Evolutionary conservation across 345 rosid species (phyloP).

Genomic region (Acer yangbiense): DNA sequence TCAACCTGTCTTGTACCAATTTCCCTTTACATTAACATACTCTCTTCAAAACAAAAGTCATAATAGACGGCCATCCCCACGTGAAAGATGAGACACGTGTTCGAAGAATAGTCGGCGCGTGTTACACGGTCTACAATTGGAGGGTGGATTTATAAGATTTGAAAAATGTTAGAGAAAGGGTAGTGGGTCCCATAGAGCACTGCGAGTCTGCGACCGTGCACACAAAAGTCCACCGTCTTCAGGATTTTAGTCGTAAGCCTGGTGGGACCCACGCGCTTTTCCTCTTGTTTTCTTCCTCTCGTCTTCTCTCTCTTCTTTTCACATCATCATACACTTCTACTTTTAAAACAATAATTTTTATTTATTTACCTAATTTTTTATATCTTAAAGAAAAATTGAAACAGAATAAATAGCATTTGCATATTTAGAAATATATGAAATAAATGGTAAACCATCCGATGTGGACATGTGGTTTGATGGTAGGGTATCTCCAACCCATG

Average conservation of each 20-base stretch:
- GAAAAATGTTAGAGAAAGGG: neutral
- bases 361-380: too few relatives aligned
- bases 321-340: too few relatives aligned
- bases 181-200: conserved; percentile 17
- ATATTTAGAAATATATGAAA: too few relatives aligned
- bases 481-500: too few relatives aligned
- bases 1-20: neutral
- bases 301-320: neutral
- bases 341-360: too few relatives aligned
- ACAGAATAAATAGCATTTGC: too few relatives aligned
- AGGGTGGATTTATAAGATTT: neutral
- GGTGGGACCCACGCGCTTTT: conserved; percentile 56
- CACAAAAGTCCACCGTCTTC: conserved; percentile 51
- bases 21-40: neutral
- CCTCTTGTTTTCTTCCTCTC: conserved; percentile 24
- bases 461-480: too few relatives aligned
- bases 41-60: neutral
- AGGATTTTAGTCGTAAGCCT: conserved; percentile 22
- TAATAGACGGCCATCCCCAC: neutral
- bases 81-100: neutral
- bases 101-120: neutral
- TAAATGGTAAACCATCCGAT: too few relatives aligned
- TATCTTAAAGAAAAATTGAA: too few relatives aligned
- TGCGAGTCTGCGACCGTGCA: conserved; percentile 30
- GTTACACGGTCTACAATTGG: rapidly evolving